Conservation (phyloP, 768 basidiomycete genomes). For the Suillus placidus region DNA sequence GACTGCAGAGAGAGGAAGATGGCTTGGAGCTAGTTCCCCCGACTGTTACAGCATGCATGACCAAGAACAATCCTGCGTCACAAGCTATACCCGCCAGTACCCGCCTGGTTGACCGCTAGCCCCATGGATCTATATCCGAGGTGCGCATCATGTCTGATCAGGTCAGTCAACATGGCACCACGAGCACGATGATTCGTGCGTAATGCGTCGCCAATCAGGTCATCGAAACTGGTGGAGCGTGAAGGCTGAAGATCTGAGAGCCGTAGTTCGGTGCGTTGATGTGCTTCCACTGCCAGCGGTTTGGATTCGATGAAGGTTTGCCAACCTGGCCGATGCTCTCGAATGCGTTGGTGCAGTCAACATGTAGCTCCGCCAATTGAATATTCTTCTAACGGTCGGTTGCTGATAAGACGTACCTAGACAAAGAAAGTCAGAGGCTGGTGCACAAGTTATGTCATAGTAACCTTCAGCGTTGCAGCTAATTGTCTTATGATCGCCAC, state of each 20-base stretch:
- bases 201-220: not conserved
- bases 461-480: not conserved
- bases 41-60: slow-evolving; percentile 5
- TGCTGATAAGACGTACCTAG: not conserved
- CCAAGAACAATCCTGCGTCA: not conserved
- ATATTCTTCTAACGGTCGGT: not conserved
- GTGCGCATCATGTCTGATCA: slow-evolving; percentile 8
- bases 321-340: not conserved
- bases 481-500: not conserved
- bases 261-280: not conserved
- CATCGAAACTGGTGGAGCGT: not conserved
- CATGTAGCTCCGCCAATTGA: not conserved
- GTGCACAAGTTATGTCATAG: not conserved
- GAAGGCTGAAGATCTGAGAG: not conserved
- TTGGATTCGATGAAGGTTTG: not conserved
- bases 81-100: not conserved
- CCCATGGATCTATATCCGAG: not conserved
- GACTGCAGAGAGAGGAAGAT: not conserved
- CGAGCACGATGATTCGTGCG: not conserved
- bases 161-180: not conserved
- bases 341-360: not conserved
- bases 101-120: not conserved
- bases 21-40: not conserved
- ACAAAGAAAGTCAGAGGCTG: not conserved
- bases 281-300: not conserved